Percentiles rank a stretch among this genome's conserved stretches.
These are phyloP conservation scores for Pythium pectinolyticum DNA, from an alignment of 352 stramenopile species.

Conservation along the genomic window DNA sequence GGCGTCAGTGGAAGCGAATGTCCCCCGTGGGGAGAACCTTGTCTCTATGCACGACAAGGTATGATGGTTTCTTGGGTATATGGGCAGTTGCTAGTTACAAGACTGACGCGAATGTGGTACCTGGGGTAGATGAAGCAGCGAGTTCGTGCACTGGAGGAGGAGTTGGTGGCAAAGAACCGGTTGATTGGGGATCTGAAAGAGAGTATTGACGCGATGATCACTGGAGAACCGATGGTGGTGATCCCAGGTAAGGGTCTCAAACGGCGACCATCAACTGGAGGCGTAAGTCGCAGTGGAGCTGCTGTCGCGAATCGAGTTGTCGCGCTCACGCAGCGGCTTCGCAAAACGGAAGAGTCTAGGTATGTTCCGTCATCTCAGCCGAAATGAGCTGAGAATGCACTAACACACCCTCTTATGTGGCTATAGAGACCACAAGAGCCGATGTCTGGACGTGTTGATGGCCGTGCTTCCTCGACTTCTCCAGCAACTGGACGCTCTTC, in stretches of 20 bases:
- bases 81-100: background rate
- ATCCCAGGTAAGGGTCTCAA: background rate
- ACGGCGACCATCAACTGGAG: background rate
- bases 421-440: constrained; percentile 45
- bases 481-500: constrained; percentile 45
- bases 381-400: background rate
- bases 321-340: constrained; percentile 38
- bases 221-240: background rate
- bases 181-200: constrained; percentile 36
- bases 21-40: background rate
- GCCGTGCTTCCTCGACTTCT: constrained; percentile 41
- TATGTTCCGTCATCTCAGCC: constrained; percentile 7
- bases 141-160: constrained; percentile 44
- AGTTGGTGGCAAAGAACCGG: constrained; percentile 39
- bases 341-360: constrained; percentile 37
- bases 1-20: constrained; percentile 39
- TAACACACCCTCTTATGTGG: background rate
- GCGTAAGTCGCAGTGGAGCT: background rate
- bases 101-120: background rate
- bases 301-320: constrained; percentile 28
- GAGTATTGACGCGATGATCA: constrained; percentile 34
- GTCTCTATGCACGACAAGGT: background rate
- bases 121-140: constrained; percentile 36
- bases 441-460: constrained; percentile 46
- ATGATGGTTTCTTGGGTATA: background rate